A percentile compares a stretch with the other conserved stretches of the same genome.
Evolutionary conservation across 257 asterid species (phyloP).

Genomic region (Przewalskia tangutica): DNA sequence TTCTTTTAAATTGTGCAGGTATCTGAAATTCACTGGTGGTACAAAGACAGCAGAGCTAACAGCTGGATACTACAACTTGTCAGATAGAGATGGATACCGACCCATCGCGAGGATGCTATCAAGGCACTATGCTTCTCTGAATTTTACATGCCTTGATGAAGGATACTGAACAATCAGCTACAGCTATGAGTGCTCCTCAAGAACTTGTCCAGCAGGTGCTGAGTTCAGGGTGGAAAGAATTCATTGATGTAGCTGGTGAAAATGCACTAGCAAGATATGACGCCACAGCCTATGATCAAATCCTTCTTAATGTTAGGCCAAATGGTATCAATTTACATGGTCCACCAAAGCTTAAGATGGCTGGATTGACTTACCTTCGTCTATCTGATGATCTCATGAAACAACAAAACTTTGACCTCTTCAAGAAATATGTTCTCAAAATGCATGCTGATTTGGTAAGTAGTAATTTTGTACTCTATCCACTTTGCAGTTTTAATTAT

Average conservation of each 20-base stretch:
- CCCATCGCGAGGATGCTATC: constrained; percentile 61
- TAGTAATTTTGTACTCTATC: no score
- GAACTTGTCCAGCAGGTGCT: constrained; percentile 49
- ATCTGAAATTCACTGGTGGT: constrained; percentile 89
- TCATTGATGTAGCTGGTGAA: constrained; percentile 30
- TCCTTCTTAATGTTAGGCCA: constrained; percentile 36
- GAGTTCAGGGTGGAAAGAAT: constrained; percentile 28
- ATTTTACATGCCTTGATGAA: constrained; percentile 81
- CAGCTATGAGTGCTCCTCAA: constrained; percentile 59
- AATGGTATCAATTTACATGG: constrained; percentile 13
- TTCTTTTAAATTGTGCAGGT: constrained; percentile 23
- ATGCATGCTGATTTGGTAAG: constrained; percentile 35
- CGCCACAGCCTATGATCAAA: constrained; percentile 23
- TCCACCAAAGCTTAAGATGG: constrained; percentile 18
- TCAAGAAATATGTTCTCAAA: constrained; percentile 22
- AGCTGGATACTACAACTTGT: constrained; percentile 54
- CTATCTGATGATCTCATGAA: constrained; percentile 23
- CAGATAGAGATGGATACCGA: constrained; percentile 61
- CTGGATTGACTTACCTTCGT: constrained; percentile 28
- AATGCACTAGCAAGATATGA: constrained; percentile 35
- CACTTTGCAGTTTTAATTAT: no score
- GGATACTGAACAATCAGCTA: constrained; percentile 43
- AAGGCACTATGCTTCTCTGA: constrained; percentile 51
- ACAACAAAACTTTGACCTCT: constrained; percentile 14
- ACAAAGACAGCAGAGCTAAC: constrained; percentile 63